Evolutionary conservation across 257 asterid species (phyloP).

Genomic region (Oldenlandia corymbosa): DNA sequence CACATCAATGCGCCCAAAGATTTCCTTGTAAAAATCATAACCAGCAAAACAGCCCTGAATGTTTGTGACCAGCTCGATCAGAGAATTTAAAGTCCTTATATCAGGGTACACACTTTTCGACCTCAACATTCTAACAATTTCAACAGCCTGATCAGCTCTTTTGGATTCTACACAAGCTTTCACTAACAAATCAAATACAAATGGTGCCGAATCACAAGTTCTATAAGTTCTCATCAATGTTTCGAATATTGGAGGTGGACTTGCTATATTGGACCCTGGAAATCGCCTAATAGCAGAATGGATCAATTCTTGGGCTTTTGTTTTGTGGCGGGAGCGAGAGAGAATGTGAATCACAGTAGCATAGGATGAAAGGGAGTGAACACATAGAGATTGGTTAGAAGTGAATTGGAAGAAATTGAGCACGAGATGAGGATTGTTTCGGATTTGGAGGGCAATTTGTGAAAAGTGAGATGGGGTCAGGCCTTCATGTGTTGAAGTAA

Average conservation of each 20-base stretch:
- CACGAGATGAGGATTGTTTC: conserved; percentile 65
- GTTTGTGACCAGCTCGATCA: conserved; percentile 64
- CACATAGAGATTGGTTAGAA: conserved; percentile 49
- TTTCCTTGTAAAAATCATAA: conserved; percentile 49
- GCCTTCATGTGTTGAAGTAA: conserved; percentile 30
- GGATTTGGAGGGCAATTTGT: conserved; percentile 47
- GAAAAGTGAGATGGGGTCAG: conserved; percentile 66
- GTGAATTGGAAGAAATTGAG: conserved; percentile 70
- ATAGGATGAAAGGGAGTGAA: conserved; percentile 61
- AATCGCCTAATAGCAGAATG: conserved; percentile 56
- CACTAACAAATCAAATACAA: conserved; percentile 73
- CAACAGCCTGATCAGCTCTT: conserved; percentile 50
- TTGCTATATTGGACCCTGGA: conserved; percentile 24
- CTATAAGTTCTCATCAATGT: conserved; percentile 58
- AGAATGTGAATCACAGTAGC: conserved; percentile 70
- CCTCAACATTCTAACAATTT: conserved; percentile 44
- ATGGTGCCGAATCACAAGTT: conserved; percentile 78
- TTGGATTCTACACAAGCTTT: conserved; percentile 67
- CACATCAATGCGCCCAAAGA: conserved; percentile 30
- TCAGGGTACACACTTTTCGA: conserved; percentile 43
- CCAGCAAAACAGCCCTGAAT: conserved; percentile 54
- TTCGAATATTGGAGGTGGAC: conserved; percentile 41
- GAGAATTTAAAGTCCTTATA: conserved; percentile 45
- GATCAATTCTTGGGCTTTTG: conserved; percentile 43
- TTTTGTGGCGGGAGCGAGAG: conserved; percentile 58